Evolutionary conservation across 495 filamentous ascomycete genomes (phyloP).

Genomic region (Friedmanniomyces endolithicus): DNA sequence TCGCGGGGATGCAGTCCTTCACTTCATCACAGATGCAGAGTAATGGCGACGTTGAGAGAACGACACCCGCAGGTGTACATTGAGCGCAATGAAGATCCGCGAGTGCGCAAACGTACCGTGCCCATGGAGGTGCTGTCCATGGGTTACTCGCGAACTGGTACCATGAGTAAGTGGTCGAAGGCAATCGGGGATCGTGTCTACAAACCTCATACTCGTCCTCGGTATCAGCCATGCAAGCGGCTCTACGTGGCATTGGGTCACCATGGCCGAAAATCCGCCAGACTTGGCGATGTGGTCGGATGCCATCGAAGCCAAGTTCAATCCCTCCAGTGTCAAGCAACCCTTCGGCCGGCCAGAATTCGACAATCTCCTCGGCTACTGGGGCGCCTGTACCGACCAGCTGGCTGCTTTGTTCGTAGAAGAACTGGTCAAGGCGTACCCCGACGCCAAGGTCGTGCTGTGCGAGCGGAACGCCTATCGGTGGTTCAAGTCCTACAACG

Average conservation of each 20-base stretch:
- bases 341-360: constrained; percentile 14
- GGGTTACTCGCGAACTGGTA: constrained; percentile 5
- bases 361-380: constrained; percentile 16
- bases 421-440: constrained; percentile 11
- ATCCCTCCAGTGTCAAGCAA: constrained; percentile 18
- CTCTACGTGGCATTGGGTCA: constrained; percentile 3
- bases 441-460: constrained; percentile 35
- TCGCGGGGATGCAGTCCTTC: too few species aligned
- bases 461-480: constrained; percentile 31
- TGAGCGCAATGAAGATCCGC: constrained; percentile 6
- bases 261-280: constrained; percentile 3
- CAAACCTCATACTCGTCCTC: background rate
- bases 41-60: constrained; percentile 2
- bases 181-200: background rate
- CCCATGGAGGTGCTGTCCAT: constrained; percentile 14
- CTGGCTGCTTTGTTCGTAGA: constrained; percentile 2
- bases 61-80: constrained; percentile 5
- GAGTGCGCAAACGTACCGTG: constrained; percentile 1
- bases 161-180: constrained; percentile 1
- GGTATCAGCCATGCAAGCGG: constrained; percentile 1
- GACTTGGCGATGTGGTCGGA: constrained; percentile 27
- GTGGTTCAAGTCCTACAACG: constrained; percentile 32
- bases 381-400: constrained; percentile 5
- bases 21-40: background rate
- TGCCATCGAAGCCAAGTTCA: constrained; percentile 12